Percentiles rank a stretch among this genome's conserved stretches.
These are phyloP conservation scores for Penicillium carneum DNA, from an alignment of 2,329 filamentous ascomycete species.

Conservation along the genomic window DNA sequence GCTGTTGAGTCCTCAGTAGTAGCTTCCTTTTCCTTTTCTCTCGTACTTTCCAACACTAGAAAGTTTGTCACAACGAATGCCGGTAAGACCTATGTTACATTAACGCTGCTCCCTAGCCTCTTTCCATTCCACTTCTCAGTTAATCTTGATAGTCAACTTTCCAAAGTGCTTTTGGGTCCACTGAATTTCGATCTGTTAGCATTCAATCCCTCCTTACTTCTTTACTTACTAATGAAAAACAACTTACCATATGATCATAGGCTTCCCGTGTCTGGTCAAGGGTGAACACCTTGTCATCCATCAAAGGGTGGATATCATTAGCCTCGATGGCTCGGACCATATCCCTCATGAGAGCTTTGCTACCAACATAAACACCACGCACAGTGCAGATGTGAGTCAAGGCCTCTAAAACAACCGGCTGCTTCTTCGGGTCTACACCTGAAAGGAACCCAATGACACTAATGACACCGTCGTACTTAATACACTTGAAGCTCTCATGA, in stretches of 20 bases:
- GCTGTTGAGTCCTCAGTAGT: background rate
- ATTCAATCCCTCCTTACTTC: background rate
- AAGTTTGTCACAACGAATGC: background rate
- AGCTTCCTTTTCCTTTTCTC: background rate
- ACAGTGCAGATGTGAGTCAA: conserved; percentile 62
- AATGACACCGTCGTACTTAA: conserved; percentile 63
- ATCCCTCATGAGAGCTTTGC: conserved; percentile 63
- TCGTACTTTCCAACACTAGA: background rate
- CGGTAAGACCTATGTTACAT: background rate
- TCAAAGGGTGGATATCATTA: conserved; percentile 65
- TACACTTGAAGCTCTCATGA: conserved; percentile 63
- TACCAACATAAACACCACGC: conserved; percentile 65
- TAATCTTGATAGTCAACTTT: conserved; percentile 60
- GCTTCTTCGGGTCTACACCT: conserved; percentile 54
- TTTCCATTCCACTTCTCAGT: conserved; percentile 27
- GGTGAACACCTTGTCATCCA: conserved; percentile 65
- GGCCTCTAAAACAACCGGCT: conserved; percentile 62
- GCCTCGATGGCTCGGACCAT: conserved; percentile 67
- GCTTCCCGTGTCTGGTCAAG: conserved; percentile 62
- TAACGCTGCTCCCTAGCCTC: background rate
- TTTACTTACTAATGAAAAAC: conserved; percentile 26
- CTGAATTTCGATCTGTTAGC: conserved; percentile 37
- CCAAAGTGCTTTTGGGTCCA: conserved; percentile 64
- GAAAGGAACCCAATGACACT: conserved; percentile 66
- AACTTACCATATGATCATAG: conserved; percentile 60